Evolutionary conservation across 768 basidiomycete genomes (phyloP).

Genomic region (Trametes cingulata): DNA sequence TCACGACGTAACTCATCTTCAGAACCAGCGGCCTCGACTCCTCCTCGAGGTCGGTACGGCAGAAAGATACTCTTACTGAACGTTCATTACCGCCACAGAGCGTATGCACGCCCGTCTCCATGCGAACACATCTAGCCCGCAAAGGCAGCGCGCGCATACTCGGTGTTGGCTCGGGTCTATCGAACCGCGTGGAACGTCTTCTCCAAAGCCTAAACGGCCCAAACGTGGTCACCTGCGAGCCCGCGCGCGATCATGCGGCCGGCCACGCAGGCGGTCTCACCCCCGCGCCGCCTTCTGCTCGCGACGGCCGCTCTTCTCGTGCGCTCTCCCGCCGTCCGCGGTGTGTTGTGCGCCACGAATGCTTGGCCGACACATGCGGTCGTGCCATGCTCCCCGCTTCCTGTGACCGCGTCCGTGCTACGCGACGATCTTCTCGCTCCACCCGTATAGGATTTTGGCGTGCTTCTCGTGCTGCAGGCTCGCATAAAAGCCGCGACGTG

Average conservation of each 20-base stretch:
- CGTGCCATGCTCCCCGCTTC: neutral
- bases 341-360: slow-evolving; percentile 1
- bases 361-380: slow-evolving; percentile 4
- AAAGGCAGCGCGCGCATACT: neutral
- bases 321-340: neutral
- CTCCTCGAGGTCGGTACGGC: neutral
- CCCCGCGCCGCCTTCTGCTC: slow-evolving; percentile 1
- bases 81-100: neutral
- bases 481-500: neutral
- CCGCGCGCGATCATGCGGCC: slow-evolving; percentile 9
- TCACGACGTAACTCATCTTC: too few relatives aligned
- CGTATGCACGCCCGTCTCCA: neutral
- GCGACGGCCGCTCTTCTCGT: slow-evolving; percentile 10
- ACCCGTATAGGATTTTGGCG: neutral
- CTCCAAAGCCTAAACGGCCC: neutral
- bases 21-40: too few relatives aligned
- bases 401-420: neutral
- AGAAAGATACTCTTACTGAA: neutral
- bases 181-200: neutral
- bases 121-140: too few relatives aligned
- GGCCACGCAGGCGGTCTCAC: slow-evolving; percentile 12
- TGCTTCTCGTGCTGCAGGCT: neutral
- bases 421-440: slow-evolving; percentile 1
- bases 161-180: slow-evolving; percentile 12
- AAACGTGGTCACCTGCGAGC: slow-evolving; percentile 11